A percentile compares a stretch with the other conserved stretches of the same genome.
Evolutionary conservation across 441 rosid genomes (phyloP).

Genomic region (Eutrema salsugineum): DNA sequence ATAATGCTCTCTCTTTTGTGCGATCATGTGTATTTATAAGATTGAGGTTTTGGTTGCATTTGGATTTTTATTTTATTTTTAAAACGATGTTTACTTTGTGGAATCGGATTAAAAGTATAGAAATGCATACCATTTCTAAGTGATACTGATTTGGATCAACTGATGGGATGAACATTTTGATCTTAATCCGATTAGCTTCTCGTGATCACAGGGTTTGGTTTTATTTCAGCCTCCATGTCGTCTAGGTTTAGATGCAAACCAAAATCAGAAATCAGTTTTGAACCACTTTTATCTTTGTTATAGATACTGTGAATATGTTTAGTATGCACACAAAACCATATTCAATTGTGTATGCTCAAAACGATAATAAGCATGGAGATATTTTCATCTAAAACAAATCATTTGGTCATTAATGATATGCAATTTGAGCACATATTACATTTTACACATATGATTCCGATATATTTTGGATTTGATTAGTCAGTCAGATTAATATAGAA

Average conservation of each 20-base stretch:
- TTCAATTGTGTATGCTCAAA: background rate
- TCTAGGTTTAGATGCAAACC: background rate
- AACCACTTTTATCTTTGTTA: background rate
- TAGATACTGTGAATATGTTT: background rate
- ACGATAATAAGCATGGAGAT: too few relatives aligned
- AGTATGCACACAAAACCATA: background rate
- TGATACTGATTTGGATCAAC: background rate
- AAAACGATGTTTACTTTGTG: too few relatives aligned
- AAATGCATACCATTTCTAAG: background rate
- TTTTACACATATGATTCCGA: too few relatives aligned
- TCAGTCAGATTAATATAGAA: too few relatives aligned
- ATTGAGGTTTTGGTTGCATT: background rate
- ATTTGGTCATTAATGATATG: too few relatives aligned
- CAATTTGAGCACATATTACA: too few relatives aligned
- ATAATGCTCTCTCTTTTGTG: background rate
- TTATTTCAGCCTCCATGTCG: background rate
- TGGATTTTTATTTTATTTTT: too few relatives aligned
- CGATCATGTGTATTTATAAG: too few relatives aligned
- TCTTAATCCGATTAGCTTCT: background rate
- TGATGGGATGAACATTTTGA: background rate
- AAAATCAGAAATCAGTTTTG: background rate
- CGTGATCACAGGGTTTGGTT: background rate
- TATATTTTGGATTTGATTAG: too few relatives aligned
- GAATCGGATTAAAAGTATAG: background rate
- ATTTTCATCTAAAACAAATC: too few relatives aligned